Percentiles rank a stretch among this genome's conserved stretches.
Evolutionary conservation across 169 alveolate species (phyloP).

Genomic region (Plasmodium knowlesi): DNA sequence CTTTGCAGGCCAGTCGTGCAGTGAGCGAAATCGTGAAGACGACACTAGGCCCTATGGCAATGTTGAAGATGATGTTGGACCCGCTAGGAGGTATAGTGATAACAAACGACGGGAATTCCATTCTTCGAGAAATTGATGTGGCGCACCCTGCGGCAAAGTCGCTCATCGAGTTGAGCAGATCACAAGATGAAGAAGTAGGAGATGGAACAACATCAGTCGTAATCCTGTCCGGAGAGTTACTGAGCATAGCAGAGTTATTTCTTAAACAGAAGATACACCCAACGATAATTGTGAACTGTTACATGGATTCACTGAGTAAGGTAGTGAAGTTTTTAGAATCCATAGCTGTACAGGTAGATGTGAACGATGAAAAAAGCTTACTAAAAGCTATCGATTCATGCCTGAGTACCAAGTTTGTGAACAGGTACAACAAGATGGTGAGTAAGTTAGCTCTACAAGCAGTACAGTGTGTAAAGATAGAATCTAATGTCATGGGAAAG

Average conservation of each 20-base stretch:
- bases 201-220: constrained; percentile 99
- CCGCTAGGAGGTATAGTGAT: constrained; percentile 99
- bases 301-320: constrained; percentile 95
- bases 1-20: constrained; percentile 94
- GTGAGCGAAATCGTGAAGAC: constrained; percentile 97
- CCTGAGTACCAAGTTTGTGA: constrained; percentile 94
- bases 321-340: constrained; percentile 89
- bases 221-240: constrained; percentile 97
- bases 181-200: constrained; percentile 99
- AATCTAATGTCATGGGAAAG: constrained; percentile 80
- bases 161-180: constrained; percentile 97
- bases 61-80: constrained; percentile 99
- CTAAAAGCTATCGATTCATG: constrained; percentile 87
- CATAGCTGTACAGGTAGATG: constrained; percentile 90
- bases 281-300: constrained; percentile 94
- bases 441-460: constrained; percentile 96
- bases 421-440: constrained; percentile 95
- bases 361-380: constrained; percentile 88
- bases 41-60: constrained; percentile 98
- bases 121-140: constrained; percentile 97
- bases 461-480: constrained; percentile 89
- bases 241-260: constrained; percentile 95
- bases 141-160: constrained; percentile 99
- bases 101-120: constrained; percentile 98
- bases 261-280: constrained; percentile 96